phyloP scores from a whole-genome alignment of 345 rosid genomes.

The Eucalyptus tenuipes region DNA sequence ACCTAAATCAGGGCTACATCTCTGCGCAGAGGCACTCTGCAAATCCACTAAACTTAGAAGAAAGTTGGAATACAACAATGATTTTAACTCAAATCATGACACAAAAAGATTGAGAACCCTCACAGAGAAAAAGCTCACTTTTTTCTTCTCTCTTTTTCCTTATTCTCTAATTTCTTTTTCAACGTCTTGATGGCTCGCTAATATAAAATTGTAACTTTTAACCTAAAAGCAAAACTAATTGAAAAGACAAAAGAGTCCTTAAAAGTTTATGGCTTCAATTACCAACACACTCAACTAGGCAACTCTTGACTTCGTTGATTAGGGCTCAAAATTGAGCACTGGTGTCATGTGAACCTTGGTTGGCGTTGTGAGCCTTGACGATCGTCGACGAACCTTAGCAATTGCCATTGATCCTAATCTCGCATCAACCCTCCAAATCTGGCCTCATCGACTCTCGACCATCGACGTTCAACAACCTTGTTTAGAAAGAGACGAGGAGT shows the following conservation, averaged over 20 bases:
- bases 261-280: too few species aligned
- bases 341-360: background rate
- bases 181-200: fast-evolving
- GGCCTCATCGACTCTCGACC: background rate
- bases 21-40: fast-evolving
- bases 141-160: too few species aligned
- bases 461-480: background rate
- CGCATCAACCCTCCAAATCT: background rate
- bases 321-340: background rate
- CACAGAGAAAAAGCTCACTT: too few species aligned
- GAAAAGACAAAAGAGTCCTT: too few species aligned
- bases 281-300: background rate
- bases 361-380: background rate
- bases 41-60: too few species aligned
- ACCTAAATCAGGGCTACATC: fast-evolving
- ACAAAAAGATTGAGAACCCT: too few species aligned
- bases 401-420: background rate
- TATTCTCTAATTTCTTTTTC: too few species aligned
- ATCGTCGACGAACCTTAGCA: background rate
- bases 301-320: background rate
- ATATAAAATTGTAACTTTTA: too few species aligned
- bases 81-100: too few species aligned
- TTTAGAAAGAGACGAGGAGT: background rate
- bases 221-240: too few species aligned
- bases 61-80: too few species aligned